Conservation (phyloP, 2,329 filamentous ascomycete genomes). For the Aspergillus glaucus region DNA sequence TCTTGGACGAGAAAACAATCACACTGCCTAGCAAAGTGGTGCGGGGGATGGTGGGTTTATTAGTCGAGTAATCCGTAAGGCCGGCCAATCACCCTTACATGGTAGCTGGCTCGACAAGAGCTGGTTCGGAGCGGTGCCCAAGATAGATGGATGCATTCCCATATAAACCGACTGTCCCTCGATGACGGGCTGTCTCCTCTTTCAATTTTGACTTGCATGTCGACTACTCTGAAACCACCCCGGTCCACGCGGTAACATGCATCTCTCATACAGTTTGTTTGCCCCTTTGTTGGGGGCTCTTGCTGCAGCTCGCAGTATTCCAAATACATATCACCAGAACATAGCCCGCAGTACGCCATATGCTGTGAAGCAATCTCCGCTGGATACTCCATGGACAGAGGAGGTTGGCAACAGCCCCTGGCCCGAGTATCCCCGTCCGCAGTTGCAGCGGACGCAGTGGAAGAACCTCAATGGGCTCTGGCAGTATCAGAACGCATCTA, state of each 20-base stretch:
- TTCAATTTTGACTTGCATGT: not conserved
- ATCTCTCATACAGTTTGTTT: not conserved
- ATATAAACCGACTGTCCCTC: not conserved
- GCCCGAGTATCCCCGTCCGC: slow-evolving; percentile 46
- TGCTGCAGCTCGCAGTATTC: not conserved
- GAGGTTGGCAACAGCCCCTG: slow-evolving; percentile 44
- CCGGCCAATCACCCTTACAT: not conserved
- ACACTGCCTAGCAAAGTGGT: not conserved
- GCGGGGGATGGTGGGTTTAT: not conserved
- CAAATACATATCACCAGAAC: not conserved
- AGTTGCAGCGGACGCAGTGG: slow-evolving; percentile 43
- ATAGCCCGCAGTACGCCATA: slow-evolving; percentile 17
- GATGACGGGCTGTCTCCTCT: not conserved
- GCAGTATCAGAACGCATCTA: slow-evolving; percentile 39
- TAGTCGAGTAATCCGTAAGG: not conserved
- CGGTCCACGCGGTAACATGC: not conserved
- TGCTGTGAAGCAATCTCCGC: slow-evolving; percentile 34
- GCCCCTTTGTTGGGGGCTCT: not conserved
- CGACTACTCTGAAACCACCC: not conserved
- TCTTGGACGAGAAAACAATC: not conserved
- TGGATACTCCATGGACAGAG: slow-evolving; percentile 42
- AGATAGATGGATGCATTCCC: not conserved
- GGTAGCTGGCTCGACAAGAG: not conserved
- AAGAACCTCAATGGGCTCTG: slow-evolving; percentile 46
- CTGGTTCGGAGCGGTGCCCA: not conserved